These are phyloP conservation scores for Pichia manshurica DNA, from an alignment of 805 yeast species.

Conservation along the genomic window DNA sequence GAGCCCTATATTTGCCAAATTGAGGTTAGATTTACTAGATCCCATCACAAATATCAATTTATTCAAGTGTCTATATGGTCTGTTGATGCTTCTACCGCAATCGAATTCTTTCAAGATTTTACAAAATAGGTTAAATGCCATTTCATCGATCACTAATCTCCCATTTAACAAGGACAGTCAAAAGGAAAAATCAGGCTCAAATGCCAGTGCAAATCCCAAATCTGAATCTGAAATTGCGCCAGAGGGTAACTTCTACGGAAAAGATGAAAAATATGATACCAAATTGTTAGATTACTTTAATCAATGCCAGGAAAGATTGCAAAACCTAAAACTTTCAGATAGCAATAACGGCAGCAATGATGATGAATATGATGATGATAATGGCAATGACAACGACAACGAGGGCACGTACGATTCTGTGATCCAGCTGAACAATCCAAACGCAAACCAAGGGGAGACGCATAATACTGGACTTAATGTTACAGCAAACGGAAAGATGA, in stretches of 20 bases:
- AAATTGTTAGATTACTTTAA: slow-evolving; percentile 42
- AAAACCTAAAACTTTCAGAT: slow-evolving; percentile 13
- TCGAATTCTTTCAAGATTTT: slow-evolving; percentile 82
- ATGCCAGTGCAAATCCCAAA: slow-evolving; percentile 11
- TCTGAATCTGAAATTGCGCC: neutral
- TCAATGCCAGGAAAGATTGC: slow-evolving; percentile 38
- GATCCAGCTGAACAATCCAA: no score
- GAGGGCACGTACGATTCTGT: no score
- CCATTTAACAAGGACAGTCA: slow-evolving; percentile 23
- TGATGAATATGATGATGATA: neutral
- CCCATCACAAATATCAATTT: slow-evolving; percentile 77
- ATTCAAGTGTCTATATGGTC: slow-evolving; percentile 84
- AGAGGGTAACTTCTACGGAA: slow-evolving; percentile 16
- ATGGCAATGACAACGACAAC: neutral
- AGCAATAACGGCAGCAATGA: slow-evolving; percentile 2
- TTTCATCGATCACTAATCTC: slow-evolving; percentile 36
- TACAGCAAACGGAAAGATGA: no score
- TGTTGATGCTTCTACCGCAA: slow-evolving; percentile 91
- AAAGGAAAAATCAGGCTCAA: slow-evolving; percentile 17
- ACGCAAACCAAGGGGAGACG: no score
- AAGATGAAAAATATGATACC: slow-evolving; percentile 4
- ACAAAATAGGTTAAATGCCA: slow-evolving; percentile 65
- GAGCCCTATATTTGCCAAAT: slow-evolving; percentile 83
- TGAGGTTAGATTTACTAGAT: slow-evolving; percentile 82
- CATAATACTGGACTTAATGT: no score